Percentiles rank a stretch among this genome's conserved stretches.
These are phyloP conservation scores for Lachancea sp. DNA, from an alignment of 805 yeast genomes.

Conservation along the genomic window DNA sequence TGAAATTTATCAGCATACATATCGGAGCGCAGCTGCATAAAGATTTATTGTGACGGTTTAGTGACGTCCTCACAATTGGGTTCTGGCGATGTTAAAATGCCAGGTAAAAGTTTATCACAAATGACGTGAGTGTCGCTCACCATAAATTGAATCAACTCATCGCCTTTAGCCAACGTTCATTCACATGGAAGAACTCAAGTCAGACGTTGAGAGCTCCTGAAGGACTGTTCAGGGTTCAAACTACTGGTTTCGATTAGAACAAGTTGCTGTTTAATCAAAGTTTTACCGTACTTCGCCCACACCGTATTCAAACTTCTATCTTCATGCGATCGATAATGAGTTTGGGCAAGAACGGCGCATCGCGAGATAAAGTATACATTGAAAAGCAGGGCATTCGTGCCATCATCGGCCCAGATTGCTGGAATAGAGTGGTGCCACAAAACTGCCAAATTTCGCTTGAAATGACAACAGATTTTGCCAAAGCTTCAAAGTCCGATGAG, in stretches of 20 bases:
- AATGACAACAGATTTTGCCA: constrained; percentile 58
- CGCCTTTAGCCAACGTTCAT: too few species aligned
- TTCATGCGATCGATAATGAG: constrained; percentile 1
- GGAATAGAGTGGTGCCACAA: constrained; percentile 63
- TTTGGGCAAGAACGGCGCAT: constrained; percentile 1
- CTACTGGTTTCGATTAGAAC: neutral
- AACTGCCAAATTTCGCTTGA: constrained; percentile 55
- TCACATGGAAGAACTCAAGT: too few species aligned
- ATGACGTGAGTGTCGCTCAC: too few species aligned
- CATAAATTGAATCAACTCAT: too few species aligned
- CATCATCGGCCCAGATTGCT: constrained; percentile 65
- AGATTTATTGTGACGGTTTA: too few species aligned
- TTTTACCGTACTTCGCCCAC: neutral
- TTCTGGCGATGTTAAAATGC: too few species aligned
- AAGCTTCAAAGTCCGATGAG: constrained; percentile 79
- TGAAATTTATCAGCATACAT: too few species aligned
- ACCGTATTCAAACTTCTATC: neutral
- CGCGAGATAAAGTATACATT: constrained; percentile 36
- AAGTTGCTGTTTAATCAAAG: neutral
- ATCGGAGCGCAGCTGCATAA: too few species aligned
- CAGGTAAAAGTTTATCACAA: neutral
- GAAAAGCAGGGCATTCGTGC: constrained; percentile 56
- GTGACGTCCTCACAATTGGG: too few species aligned
- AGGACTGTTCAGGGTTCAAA: neutral
- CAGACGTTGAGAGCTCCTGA: neutral